Percentiles rank a stretch among this genome's conserved stretches.
phyloP scores from a whole-genome alignment of 768 basidiomycete genomes.

The Kwoniella sp. region DNA sequence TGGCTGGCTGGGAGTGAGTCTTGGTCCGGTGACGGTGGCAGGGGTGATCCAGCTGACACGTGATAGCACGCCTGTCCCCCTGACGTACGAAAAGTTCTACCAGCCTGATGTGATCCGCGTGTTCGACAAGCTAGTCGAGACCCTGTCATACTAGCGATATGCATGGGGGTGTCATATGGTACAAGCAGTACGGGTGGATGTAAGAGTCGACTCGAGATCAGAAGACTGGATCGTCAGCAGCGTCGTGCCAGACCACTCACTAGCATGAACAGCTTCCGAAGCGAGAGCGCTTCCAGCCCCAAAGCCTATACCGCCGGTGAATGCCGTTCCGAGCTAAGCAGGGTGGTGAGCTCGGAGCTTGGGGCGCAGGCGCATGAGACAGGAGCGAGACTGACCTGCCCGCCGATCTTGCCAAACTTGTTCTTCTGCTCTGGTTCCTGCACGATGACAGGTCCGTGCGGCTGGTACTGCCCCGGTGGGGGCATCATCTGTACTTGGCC shows the following conservation, averaged over 20 bases:
- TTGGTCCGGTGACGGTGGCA: too few relatives aligned
- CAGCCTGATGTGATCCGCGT: conserved; percentile 81
- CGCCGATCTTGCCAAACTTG: conserved; percentile 40
- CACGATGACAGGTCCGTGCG: conserved; percentile 14
- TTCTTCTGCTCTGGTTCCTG: conserved; percentile 13
- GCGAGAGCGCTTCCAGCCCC: conserved; percentile 32
- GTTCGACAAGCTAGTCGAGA: conserved; percentile 77
- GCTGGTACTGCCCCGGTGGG: conserved; percentile 17
- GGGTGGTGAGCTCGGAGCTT: background rate
- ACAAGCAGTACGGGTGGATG: background rate
- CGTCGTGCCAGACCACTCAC: background rate
- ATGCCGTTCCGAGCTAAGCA: conserved; percentile 25
- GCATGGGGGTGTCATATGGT: too few relatives aligned
- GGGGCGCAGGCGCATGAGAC: too few relatives aligned
- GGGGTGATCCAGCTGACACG: background rate
- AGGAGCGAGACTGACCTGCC: conserved; percentile 18
- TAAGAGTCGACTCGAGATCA: background rate
- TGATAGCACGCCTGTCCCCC: conserved; percentile 68
- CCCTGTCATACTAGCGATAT: conserved; percentile 61
- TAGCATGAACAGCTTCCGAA: conserved; percentile 14
- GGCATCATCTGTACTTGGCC: conserved; percentile 17
- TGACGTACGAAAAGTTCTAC: conserved; percentile 88
- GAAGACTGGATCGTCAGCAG: background rate
- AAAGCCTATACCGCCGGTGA: conserved; percentile 30
- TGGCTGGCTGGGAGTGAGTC: conserved; percentile 93